phyloP scores from a whole-genome alignment of 345 rosid genomes.

The Aurinia saxatilis region DNA sequence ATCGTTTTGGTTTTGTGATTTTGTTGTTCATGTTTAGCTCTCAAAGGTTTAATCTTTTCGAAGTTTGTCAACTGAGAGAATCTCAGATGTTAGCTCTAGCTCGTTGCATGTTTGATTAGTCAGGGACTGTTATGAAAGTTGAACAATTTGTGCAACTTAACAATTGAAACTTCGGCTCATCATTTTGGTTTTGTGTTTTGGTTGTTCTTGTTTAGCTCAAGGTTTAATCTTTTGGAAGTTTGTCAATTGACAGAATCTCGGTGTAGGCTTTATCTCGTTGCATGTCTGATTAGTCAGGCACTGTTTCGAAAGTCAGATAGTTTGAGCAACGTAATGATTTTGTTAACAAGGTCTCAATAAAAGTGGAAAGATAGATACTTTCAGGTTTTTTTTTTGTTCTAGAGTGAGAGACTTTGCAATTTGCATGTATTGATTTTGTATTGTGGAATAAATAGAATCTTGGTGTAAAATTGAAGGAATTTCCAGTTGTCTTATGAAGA shows the following conservation, averaged over 20 bases:
- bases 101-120: not conserved
- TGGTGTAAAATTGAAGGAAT: not conserved
- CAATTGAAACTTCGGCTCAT: not conserved
- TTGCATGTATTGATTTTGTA: not conserved
- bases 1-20: not conserved
- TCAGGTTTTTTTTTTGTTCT: not conserved
- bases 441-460: not conserved
- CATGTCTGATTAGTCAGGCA: not conserved
- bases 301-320: not conserved
- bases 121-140: not conserved
- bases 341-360: not conserved
- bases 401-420: not conserved
- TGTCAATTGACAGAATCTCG: not conserved
- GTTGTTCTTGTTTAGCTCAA: not conserved
- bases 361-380: slow-evolving; percentile 1
- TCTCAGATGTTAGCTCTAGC: not conserved
- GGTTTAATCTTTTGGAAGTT: not conserved
- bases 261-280: not conserved
- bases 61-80: not conserved
- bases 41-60: not conserved
- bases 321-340: not conserved
- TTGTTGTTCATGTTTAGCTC: not conserved
- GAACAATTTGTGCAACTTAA: not conserved
- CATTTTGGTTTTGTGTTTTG: not conserved
- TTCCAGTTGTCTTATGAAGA: not conserved